Evolutionary conservation across 306 rosid genomes (phyloP).

Genomic region (Phaseolus lunatus): DNA sequence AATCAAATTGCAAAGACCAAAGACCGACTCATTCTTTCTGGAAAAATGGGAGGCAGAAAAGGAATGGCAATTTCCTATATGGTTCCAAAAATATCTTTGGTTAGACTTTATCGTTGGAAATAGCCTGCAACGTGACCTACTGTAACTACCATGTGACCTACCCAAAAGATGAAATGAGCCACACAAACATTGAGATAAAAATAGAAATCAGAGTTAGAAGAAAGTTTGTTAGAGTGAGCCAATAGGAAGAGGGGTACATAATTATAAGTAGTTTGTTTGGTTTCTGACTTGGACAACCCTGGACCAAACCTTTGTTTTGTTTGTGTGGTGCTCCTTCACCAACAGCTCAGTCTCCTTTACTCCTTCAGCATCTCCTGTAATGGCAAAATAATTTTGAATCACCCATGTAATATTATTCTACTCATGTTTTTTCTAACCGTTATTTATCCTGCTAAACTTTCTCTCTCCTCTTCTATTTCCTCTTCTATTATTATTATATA

Average conservation of each 20-base stretch:
- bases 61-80: neutral
- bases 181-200: neutral
- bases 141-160: neutral
- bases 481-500: neutral
- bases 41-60: neutral
- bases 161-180: neutral
- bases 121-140: neutral
- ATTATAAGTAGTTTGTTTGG: neutral
- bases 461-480: neutral
- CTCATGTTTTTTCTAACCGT: neutral
- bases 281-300: constrained; percentile 6
- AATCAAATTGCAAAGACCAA: neutral
- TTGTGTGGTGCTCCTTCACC: neutral
- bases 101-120: neutral
- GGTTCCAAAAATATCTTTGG: constrained; percentile 40
- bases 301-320: neutral
- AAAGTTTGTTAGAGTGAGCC: neutral
- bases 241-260: neutral
- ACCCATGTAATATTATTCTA: neutral
- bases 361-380: neutral
- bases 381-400: neutral
- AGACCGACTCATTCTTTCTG: neutral
- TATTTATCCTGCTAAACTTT: neutral
- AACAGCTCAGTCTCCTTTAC: neutral
- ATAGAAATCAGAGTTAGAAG: neutral